Conservation (phyloP, 2,329 filamentous ascomycete genomes). For the Cytospora piceicola region DNA sequence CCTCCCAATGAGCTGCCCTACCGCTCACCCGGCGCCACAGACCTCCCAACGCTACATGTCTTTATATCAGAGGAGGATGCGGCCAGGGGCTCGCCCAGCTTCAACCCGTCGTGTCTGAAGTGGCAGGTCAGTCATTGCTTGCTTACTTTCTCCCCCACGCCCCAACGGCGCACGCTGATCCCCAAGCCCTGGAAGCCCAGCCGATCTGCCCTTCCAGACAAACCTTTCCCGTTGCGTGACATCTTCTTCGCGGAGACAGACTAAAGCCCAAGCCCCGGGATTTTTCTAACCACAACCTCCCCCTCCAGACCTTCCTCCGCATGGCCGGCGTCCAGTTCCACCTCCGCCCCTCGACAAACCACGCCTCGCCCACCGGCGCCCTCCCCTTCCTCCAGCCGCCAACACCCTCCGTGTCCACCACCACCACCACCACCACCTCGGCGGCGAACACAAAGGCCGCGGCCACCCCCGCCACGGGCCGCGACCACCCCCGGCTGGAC, state of each 20-base stretch:
- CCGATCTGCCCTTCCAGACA: constrained; percentile 11
- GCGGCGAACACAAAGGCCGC: not conserved
- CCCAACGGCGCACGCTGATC: not conserved
- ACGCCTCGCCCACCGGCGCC: constrained; percentile 87
- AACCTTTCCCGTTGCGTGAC: not conserved
- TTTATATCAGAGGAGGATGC: constrained; percentile 73
- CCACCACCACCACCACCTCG: not conserved
- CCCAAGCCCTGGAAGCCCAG: too few species aligned
- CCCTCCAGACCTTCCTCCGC: constrained; percentile 74
- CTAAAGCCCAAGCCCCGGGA: not conserved
- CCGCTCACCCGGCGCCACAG: constrained; percentile 51
- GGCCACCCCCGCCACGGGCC: constrained; percentile 36
- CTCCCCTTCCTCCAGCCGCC: constrained; percentile 81
- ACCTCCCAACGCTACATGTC: constrained; percentile 68
- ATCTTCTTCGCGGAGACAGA: not conserved
- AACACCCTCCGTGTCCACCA: constrained; percentile 4
- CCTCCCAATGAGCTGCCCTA: constrained; percentile 74
- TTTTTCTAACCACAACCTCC: constrained; percentile 7
- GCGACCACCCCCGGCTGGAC: constrained; percentile 33
- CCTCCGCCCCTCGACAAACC: constrained; percentile 78
- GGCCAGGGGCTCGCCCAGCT: constrained; percentile 68
- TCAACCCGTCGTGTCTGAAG: constrained; percentile 91
- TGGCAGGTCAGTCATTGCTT: constrained; percentile 76
- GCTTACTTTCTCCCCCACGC: not conserved
- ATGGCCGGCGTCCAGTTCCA: constrained; percentile 72